Evolutionary conservation across 345 rosid genomes (phyloP), one percentile per base, ranked within the genome.

Genomic region (Euphorbia lathyris): DNA sequence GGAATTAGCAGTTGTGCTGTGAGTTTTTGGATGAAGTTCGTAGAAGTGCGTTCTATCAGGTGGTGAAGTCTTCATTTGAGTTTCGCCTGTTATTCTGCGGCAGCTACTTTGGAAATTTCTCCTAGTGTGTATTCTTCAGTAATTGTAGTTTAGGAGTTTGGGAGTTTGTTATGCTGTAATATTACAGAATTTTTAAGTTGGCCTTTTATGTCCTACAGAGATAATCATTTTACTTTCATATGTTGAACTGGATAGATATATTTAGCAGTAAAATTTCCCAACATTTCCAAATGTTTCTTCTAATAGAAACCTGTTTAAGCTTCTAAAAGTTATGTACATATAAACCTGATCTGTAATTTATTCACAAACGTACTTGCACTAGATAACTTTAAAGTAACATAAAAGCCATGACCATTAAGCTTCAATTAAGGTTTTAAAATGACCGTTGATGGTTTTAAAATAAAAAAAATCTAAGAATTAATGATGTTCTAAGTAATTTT

Each of bases 91-190:
- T 10, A 9, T 12, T 27, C 6, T 45, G 19, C 19, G 19, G 14
- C 34, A 55, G 55, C 68, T 51, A 43, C 53, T 71, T 61, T 50
- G 17, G 66, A 59, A 20, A 29, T 25, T 8, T 67, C 30, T 30
- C 26, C 65, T 45, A 58, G 25, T 30, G 65, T 59, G 64, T 4
- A 60, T 69, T 40, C 32, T 30, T 47, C 22, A 16, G 1, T 20
- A 17, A 47, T 62, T n/a, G 51, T 51, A 62, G 74, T n/a, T 38
- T 51, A 71, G 51, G n/a, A 52, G 13, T 19, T 71, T 53, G 26
- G 5, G 12, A 40, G 5, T 7, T 12, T 14, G 38, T 30, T 48
- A 29, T 58, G 30, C 5, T 48, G 29, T 22, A 59, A 32, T 60
- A 14, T 22, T 64, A 17, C 62, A 11, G 34, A 48, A 3, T 45